Base-by-base conservation (phyloP, 2,329 filamentous ascomycete genomes). In the Penicillium decumbens region DNA sequence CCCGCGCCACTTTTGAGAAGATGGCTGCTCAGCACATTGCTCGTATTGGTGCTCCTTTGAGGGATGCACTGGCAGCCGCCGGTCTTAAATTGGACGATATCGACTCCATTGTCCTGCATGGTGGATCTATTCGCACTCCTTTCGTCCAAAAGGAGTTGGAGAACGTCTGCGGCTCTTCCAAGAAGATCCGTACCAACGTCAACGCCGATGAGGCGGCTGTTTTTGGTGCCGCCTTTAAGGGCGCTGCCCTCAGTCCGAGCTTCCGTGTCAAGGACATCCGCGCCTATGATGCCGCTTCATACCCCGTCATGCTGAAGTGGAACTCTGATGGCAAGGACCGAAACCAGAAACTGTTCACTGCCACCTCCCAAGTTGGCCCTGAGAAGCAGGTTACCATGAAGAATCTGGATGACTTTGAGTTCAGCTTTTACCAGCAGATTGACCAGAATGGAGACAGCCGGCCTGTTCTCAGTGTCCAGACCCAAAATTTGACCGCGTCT, bases 191-290 rank as follows among this genome's bases (percentile, higher is more conserved):
- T 57, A 87, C 85, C 65, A 98, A 95, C 62, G 93, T 98, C 66
- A 98, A 98, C 74, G 88, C 92, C 9, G 93, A 98, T 64, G 93
- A 98, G 73, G 87, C 93, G 23, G 93, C 93, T 43, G 93, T 95
- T 8, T 95, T 97, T 69, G 93, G 93, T 61, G 92, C 93, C 47
- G 91, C 87, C 25, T 97, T 98, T 79, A 89, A 91, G 66, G 93
- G 89, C 43, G 93, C 93, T 45, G 84, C 89, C 60, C 79, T 98
- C 50, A 96, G 89, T 72, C 90, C 92, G 35, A 92, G 88, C 68
- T 98, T 98, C 83, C 86, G 90, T 54, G 93, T 98, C 66, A 98
- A 97, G 79, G 93, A 97, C 66, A 98, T 98, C 58, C 81, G 88
- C 51, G 82, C 88, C 44, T 80, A 77, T n/a, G 93, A 98, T 62